Base-by-base conservation (phyloP, 352 stramenopile genomes). In the Phytophthora sp. region DNA sequence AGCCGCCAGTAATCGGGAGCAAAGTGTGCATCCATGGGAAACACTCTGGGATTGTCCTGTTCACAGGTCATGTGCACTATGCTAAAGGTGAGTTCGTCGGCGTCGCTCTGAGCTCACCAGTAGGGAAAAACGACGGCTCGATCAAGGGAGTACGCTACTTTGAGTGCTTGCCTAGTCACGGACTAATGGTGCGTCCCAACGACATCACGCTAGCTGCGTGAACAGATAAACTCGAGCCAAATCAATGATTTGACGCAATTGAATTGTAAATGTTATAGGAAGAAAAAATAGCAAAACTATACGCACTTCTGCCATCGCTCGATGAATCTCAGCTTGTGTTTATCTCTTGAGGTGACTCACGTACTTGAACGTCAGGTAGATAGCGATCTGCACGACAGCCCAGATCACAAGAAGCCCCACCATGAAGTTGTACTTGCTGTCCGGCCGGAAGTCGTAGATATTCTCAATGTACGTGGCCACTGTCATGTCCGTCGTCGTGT, bases 91-190 rank as follows among this genome's bases (percentile, higher is more conserved):
- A 87, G 4, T 90, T 92, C 49, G 54, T 94, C 16, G 82, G 86
- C 7, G 71, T 94, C 21, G 71, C 76, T 33, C 63, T 94, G 26
- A 79, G 71, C 31, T 77, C 86, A 9, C 68, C 80, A 1, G 61
- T 80, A 5, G 86, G 83, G 44, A 94, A 94, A 69, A 94, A 94
- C 65, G 64, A 90, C 55, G 86, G 84, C 18, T 84, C 71, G 6
- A 61, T 93, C 50, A 91, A 91, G 38, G 84, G 84, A 11, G 72
- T 86, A 26, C 24, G 47, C 12, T 93, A 93, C 72, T 94, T 94
- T 46, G 61, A 66, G 33, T 91, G 84, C 45, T 57, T 63, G 6
- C 70, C 80, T 1, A 59, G 70, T 16, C 80, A 85, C 53, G 86
- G 86, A 1, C 69, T 92, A 44, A 94, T 92, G 85, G 83, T 94